Base-by-base conservation (phyloP, 2,329 filamentous ascomycete species). In the Blastomyces gilchristii region DNA sequence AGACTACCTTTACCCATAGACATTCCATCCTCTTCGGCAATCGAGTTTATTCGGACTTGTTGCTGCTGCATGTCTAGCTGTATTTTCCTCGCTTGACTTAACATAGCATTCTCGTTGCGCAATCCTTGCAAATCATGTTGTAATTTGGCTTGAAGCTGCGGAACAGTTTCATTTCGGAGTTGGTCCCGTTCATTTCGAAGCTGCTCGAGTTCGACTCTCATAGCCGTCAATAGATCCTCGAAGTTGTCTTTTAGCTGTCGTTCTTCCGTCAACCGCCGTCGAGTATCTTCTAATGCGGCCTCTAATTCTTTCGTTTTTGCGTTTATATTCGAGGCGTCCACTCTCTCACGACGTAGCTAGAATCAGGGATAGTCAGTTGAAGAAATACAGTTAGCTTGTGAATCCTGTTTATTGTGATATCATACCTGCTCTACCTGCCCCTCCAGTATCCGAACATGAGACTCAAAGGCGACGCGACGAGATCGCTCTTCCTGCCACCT, bases 171-270 rank as follows among this genome's bases (percentile, higher is more conserved):
- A 66, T 97, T 92, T 37, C 90, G 87, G 18, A 97, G 83, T 25
- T 73, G 69, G 41, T 99, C 94, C 61, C 91, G 86, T 76, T 99
- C 92, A 68, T 94, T 92, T 65, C 89, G 85, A 61, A 91, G 85
- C 68, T 86, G 88, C 70, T 92, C 85, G 16, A 97, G 81, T 73
- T 99, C 91, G 31, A 86, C 84, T 69, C 89, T 88, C 68, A 97
- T 86, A 5, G 90, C 93, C 7, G 87, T 85, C 54, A 97, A 81
- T 53, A 99, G 82, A 73, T 97, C 92, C 76, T 97, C 91, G 69
- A 97, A 95, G 73, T 95, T 97, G 71, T 90, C 87, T 74, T 96
- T 97, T 69, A 89, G 86, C 73, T 90, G 85, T 63, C 89, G 85
- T 77, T 99, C 94, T 71, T 97, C 91, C 0, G 84, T 81, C 54